These are phyloP conservation scores for Wickerhamiella bombiphila DNA, from an alignment of 805 yeast species.

Conservation along the genomic window DNA sequence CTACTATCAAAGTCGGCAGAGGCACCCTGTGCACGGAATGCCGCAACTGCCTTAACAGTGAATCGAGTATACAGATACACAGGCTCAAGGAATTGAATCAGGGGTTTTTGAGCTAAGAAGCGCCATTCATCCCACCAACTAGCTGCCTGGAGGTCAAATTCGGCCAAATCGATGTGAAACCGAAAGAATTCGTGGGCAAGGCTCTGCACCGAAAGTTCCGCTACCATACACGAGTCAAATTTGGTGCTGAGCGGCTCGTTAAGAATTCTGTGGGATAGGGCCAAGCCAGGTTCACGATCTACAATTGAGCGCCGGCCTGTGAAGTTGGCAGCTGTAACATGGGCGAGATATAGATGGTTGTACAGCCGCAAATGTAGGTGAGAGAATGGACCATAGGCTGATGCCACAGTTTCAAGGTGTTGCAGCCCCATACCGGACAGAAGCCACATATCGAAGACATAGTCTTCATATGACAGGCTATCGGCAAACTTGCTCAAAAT, in stretches of 20 bases:
- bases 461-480: constrained; percentile 37
- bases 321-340: constrained; percentile 48
- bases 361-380: constrained; percentile 49
- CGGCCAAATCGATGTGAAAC: constrained; percentile 21
- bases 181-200: constrained; percentile 47
- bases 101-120: constrained; percentile 51
- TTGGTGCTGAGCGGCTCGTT: constrained; percentile 49
- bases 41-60: constrained; percentile 23
- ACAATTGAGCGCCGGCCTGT: constrained; percentile 51
- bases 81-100: constrained; percentile 58
- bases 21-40: not conserved
- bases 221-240: constrained; percentile 71
- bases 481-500: constrained; percentile 51
- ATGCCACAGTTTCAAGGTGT: constrained; percentile 52
- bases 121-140: constrained; percentile 60
- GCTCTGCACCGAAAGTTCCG: constrained; percentile 51
- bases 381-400: constrained; percentile 48
- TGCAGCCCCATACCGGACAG: constrained; percentile 52
- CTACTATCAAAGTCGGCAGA: constrained; percentile 11
- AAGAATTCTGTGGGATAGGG: constrained; percentile 42
- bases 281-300: constrained; percentile 40
- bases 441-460: constrained; percentile 56
- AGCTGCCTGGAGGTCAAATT: constrained; percentile 35
- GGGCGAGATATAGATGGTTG: constrained; percentile 58
- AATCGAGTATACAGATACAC: constrained; percentile 50